Conservation (phyloP, 371 early-diverging fungal genomes). For the Umbelopsis sp. region DNA sequence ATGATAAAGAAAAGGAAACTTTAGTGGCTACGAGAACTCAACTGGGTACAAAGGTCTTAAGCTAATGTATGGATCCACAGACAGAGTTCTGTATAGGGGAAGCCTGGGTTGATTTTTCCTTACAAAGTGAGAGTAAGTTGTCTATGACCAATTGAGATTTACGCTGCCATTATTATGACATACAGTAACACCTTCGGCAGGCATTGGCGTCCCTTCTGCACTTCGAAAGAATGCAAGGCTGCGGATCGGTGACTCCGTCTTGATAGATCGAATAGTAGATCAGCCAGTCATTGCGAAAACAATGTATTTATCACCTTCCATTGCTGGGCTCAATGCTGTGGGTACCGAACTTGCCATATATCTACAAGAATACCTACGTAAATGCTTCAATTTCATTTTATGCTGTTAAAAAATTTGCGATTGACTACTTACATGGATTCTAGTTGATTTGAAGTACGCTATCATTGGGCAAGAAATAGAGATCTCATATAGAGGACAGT, state of each 20-base stretch:
- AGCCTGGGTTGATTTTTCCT: constrained; percentile 10
- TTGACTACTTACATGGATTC: background rate
- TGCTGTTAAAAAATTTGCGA: background rate
- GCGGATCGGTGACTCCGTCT: constrained; percentile 24
- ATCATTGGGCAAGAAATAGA: constrained; percentile 53
- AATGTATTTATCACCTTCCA: constrained; percentile 23
- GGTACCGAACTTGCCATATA: constrained; percentile 24
- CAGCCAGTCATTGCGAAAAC: constrained; percentile 22
- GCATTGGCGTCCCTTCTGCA: constrained; percentile 27
- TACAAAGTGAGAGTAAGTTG: background rate
- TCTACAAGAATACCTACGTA: constrained; percentile 32
- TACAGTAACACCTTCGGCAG: constrained; percentile 6
- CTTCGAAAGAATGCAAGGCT: constrained; percentile 25
- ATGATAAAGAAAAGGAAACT: background rate
- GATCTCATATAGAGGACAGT: constrained; percentile 55
- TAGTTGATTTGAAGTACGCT: constrained; percentile 60
- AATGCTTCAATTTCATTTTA: background rate
- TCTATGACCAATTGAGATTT: background rate
- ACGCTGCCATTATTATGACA: background rate
- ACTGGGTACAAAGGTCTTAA: background rate
- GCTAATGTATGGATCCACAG: background rate
- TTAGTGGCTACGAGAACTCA: no score
- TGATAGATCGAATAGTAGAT: constrained; percentile 16
- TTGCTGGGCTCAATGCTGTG: constrained; percentile 12
- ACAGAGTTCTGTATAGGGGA: constrained; percentile 7